Evolutionary conservation across 2,329 filamentous ascomycete genomes (phyloP).

Genomic region (Coniella vitis): DNA sequence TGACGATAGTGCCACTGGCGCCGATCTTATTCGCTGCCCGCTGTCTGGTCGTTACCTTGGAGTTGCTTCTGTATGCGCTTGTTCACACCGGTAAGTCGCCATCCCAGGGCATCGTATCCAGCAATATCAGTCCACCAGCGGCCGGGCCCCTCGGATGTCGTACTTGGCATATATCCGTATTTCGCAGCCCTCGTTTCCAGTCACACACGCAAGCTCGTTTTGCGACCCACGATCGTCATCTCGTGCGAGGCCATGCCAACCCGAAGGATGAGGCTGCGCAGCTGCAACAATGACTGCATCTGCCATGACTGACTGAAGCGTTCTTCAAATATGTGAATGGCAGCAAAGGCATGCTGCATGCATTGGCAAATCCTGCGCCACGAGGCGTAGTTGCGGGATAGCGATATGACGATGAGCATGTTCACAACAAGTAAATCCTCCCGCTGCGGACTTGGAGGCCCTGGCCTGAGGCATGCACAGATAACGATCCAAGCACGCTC

Average conservation of each 20-base stretch:
- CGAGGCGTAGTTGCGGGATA: too few species aligned
- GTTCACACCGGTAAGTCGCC: constrained; percentile 5
- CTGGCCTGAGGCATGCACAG: too few species aligned
- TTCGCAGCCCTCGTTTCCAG: background rate
- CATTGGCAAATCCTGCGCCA: background rate
- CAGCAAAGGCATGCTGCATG: background rate
- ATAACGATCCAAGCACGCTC: too few species aligned
- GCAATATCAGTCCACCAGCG: too few species aligned
- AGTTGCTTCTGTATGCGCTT: constrained; percentile 4
- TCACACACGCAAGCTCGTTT: background rate
- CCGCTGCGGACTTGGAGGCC: too few species aligned
- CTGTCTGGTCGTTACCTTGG: background rate
- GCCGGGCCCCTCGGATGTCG: too few species aligned
- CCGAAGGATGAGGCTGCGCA: constrained; percentile 9
- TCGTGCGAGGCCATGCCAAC: background rate
- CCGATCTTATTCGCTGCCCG: background rate
- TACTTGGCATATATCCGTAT: background rate
- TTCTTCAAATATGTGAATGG: background rate
- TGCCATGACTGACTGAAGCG: background rate
- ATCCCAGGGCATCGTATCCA: background rate
- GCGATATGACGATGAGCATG: too few species aligned
- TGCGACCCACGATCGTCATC: too few species aligned
- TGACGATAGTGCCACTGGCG: background rate
- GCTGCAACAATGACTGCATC: constrained; percentile 14
- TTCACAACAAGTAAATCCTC: too few species aligned